Conservation (phyloP, 73 alveolate species). For the Paramecium bursaria region DNA sequence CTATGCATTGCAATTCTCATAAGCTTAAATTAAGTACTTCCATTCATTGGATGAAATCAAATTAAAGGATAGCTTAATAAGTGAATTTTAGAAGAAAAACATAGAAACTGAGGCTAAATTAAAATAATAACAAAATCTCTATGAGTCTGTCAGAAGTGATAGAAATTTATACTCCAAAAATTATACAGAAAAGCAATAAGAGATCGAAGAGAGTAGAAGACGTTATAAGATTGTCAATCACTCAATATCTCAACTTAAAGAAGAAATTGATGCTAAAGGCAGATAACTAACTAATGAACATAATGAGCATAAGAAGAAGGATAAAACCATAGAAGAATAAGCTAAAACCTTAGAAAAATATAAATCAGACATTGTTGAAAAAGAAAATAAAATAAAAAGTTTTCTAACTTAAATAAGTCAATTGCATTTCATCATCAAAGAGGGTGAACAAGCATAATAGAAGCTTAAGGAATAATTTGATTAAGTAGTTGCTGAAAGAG, state of each 20-base stretch:
- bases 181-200: slow-evolving; percentile 94
- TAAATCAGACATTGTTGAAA: slow-evolving; percentile 73
- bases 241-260: slow-evolving; percentile 87
- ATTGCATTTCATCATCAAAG: slow-evolving; percentile 82
- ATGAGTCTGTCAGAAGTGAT: slow-evolving; percentile 99
- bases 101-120: slow-evolving; percentile 94
- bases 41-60: slow-evolving; percentile 93
- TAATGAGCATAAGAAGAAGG: slow-evolving; percentile 66
- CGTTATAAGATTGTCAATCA: slow-evolving; percentile 88
- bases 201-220: slow-evolving; percentile 87
- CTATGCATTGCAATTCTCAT: slow-evolving; percentile 86
- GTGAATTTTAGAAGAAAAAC: slow-evolving; percentile 92
- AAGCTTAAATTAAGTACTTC: slow-evolving; percentile 89
- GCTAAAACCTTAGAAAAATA: slow-evolving; percentile 77
- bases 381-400: slow-evolving; percentile 61
- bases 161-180: slow-evolving; percentile 98
- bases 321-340: slow-evolving; percentile 73
- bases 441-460: slow-evolving; percentile 82
- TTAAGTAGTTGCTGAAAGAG: slow-evolving; percentile 91
- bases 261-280: slow-evolving; percentile 89
- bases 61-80: slow-evolving; percentile 85
- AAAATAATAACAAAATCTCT: slow-evolving; percentile 95
- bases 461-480: slow-evolving; percentile 85
- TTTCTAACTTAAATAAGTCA: slow-evolving; percentile 70
- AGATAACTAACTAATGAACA: slow-evolving; percentile 81